A percentile compares a stretch with the other conserved stretches of the same genome.
Evolutionary conservation across 768 basidiomycete genomes (phyloP).

Genomic region (Pisolithus sp.): DNA sequence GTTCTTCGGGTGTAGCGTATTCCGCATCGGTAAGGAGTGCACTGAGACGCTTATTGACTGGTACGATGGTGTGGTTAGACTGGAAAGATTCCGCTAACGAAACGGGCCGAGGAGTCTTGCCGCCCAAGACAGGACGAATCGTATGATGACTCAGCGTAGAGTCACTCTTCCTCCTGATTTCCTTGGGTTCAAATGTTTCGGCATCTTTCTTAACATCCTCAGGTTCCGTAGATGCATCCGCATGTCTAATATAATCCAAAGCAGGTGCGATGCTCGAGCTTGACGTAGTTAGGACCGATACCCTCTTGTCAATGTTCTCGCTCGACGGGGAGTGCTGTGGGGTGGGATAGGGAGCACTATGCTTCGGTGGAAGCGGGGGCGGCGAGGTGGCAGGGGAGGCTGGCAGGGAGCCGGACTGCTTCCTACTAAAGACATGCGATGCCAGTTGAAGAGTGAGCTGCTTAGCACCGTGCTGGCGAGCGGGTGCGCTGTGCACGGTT

Average conservation of each 20-base stretch:
- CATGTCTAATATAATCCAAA: slow-evolving; percentile 44
- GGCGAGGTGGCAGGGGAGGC: slow-evolving; percentile 29
- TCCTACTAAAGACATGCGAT: slow-evolving; percentile 42
- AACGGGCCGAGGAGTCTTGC: slow-evolving; percentile 59
- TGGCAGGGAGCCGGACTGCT: slow-evolving; percentile 21
- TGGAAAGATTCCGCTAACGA: slow-evolving; percentile 75
- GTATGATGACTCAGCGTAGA: slow-evolving; percentile 76
- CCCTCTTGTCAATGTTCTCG: slow-evolving; percentile 32
- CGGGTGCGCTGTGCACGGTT: slow-evolving; percentile 5
- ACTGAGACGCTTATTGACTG: slow-evolving; percentile 59
- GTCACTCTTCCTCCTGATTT: slow-evolving; percentile 76
- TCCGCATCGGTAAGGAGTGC: slow-evolving; percentile 63
- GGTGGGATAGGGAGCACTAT: slow-evolving; percentile 15
- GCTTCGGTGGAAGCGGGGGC: slow-evolving; percentile 36
- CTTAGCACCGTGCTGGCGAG: slow-evolving; percentile 24
- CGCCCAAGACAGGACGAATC: slow-evolving; percentile 48
- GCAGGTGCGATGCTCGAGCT: slow-evolving; percentile 52
- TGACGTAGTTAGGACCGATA: slow-evolving; percentile 45
- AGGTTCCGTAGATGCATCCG: slow-evolving; percentile 28
- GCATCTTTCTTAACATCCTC: slow-evolving; percentile 25
- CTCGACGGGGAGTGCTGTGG: slow-evolving; percentile 19
- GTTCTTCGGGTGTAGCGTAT: slow-evolving; percentile 56
- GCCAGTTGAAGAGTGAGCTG: slow-evolving; percentile 38
- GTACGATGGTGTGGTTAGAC: slow-evolving; percentile 66
- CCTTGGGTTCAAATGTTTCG: slow-evolving; percentile 45